phyloP scores from a whole-genome alignment of 2,329 filamentous ascomycete species.

The Epichloe typhina region DNA sequence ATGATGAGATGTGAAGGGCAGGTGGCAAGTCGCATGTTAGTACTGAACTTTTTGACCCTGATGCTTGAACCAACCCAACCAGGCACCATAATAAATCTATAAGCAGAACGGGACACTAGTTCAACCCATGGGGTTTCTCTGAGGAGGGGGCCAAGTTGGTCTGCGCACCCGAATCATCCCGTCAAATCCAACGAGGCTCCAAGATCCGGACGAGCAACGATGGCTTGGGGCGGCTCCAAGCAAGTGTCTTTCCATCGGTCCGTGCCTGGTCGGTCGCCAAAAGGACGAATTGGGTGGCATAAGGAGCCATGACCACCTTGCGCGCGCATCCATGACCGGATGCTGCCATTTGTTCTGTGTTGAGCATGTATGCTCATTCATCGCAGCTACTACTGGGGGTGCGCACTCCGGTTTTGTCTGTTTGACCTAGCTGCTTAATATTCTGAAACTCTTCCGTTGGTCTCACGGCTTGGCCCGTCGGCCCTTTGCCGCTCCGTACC shows the following conservation, averaged over 20 bases:
- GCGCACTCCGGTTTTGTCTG: too few relatives aligned
- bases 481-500: neutral
- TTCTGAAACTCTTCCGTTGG: neutral
- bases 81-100: too few relatives aligned
- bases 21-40: neutral
- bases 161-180: neutral
- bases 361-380: too few relatives aligned
- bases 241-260: neutral
- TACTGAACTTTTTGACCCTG: neutral
- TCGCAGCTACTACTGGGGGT: too few relatives aligned
- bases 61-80: too few relatives aligned
- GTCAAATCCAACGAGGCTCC: neutral
- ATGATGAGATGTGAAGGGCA: neutral
- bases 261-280: neutral
- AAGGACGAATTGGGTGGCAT: neutral
- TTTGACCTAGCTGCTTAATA: too few relatives aligned
- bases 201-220: neutral
- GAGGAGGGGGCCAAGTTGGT: too few relatives aligned
- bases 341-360: neutral
- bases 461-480: conserved; percentile 1
- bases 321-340: neutral
- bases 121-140: too few relatives aligned
- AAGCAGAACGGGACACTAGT: too few relatives aligned
- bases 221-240: neutral
- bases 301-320: neutral